phyloP scores from a whole-genome alignment of 805 yeast genomes.

The Monosporozyma servazzii region DNA sequence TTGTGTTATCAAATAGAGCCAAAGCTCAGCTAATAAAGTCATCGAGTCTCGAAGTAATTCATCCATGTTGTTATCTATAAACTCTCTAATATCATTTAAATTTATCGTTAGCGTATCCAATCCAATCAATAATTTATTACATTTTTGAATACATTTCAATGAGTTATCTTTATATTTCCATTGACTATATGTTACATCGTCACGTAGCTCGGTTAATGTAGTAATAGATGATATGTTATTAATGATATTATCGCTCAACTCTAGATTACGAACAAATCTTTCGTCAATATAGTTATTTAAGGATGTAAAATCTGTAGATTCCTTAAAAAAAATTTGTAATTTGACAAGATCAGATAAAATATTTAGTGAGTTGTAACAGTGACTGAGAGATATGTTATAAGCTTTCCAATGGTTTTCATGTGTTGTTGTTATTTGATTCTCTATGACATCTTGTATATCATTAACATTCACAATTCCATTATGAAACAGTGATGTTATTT shows the following conservation, averaged over 20 bases:
- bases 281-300: conserved; percentile 1
- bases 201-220: neutral
- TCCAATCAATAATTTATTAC: conserved; percentile 31
- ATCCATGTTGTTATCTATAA: conserved; percentile 29
- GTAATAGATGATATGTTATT: neutral
- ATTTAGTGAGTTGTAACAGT: conserved; percentile 22
- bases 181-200: neutral
- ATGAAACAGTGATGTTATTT: conserved; percentile 2
- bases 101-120: conserved; percentile 13
- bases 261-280: neutral
- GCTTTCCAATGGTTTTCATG: neutral
- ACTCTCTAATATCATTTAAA: conserved; percentile 10
- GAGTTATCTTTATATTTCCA: conserved; percentile 38
- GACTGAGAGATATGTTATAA: conserved; percentile 9
- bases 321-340: conserved; percentile 16
- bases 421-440: neutral
- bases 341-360: conserved; percentile 23
- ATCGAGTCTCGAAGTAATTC: conserved; percentile 40
- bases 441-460: neutral
- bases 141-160: conserved; percentile 41
- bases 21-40: conserved; percentile 24
- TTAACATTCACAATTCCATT: neutral
- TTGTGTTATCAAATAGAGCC: conserved; percentile 16
- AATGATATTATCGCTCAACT: neutral
- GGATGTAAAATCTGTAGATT: conserved; percentile 3